phyloP scores from a whole-genome alignment of 2,329 filamentous ascomycete species.

The Tolypocladium endophyticum region DNA sequence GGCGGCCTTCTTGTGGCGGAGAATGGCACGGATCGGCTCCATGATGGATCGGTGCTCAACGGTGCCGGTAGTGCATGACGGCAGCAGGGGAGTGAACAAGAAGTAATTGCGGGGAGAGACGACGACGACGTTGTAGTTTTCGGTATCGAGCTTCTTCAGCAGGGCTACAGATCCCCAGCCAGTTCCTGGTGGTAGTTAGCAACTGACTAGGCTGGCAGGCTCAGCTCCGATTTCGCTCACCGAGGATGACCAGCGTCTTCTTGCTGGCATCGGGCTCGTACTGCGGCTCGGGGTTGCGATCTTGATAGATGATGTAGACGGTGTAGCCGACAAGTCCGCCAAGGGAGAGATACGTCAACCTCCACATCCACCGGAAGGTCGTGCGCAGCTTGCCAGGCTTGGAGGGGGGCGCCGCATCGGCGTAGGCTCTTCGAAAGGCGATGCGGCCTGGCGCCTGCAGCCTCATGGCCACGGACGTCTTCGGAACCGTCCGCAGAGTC shows the following conservation, averaged over 20 bases:
- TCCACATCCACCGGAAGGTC: conserved; percentile 71
- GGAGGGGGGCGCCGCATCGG: conserved; percentile 38
- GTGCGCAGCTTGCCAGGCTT: conserved; percentile 52
- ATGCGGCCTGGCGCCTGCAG: conserved; percentile 24
- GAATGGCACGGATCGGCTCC: conserved; percentile 94
- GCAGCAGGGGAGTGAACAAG: conserved; percentile 94
- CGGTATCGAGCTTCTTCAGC: conserved; percentile 95
- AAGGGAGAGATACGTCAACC: conserved; percentile 66
- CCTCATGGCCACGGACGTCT: conserved; percentile 22
- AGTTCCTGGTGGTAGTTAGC: conserved; percentile 51
- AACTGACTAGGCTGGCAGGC: too few relatives aligned
- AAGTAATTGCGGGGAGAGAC: conserved; percentile 99
- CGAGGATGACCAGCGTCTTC: conserved; percentile 94
- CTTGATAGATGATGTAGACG: conserved; percentile 71
- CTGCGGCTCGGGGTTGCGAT: conserved; percentile 75
- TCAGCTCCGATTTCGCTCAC: conserved; percentile 36
- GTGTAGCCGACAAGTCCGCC: conserved; percentile 61
- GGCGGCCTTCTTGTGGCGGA: conserved; percentile 84
- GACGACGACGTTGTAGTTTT: conserved; percentile 98
- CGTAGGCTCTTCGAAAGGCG: conserved; percentile 35
- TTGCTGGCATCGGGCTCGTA: conserved; percentile 70
- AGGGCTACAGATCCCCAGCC: conserved; percentile 94
- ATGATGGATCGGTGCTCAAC: conserved; percentile 99
- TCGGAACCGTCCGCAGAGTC: conserved; percentile 10
- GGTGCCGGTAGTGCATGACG: conserved; percentile 92